These are phyloP conservation scores for Prunella vulgaris DNA, from an alignment of 257 asterid species.

Conservation along the genomic window DNA sequence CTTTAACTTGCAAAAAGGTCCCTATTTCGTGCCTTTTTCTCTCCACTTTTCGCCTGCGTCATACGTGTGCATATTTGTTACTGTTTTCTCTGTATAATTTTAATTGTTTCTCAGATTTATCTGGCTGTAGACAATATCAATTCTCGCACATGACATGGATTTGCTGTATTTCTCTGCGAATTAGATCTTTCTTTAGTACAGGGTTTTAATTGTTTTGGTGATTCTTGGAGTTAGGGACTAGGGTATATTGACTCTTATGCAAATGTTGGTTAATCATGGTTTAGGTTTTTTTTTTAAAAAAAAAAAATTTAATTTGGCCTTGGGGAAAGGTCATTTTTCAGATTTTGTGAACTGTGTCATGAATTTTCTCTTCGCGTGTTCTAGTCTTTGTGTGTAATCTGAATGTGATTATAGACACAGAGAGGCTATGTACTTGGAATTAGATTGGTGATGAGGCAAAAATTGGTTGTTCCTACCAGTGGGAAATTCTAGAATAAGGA, in stretches of 20 bases:
- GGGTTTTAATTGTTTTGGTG: constrained; percentile 9
- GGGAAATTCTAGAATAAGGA: not conserved
- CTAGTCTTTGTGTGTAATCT: not conserved
- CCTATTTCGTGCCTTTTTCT: not conserved
- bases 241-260: not conserved
- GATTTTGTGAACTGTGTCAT: not conserved
- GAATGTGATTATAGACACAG: not conserved
- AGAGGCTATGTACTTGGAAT: not conserved
- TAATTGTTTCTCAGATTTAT: not conserved
- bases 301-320: constrained; percentile 10
- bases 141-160: not conserved
- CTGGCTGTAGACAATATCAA: not conserved
- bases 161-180: constrained; percentile 1
- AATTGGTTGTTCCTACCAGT: not conserved
- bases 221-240: constrained; percentile 5
- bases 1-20: constrained; percentile 96
- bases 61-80: not conserved
- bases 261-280: not conserved
- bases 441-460: not conserved
- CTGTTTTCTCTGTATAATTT: not conserved
- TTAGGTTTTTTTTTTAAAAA: constrained; percentile 9
- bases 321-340: not conserved
- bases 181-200: constrained; percentile 15
- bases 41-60: not conserved
- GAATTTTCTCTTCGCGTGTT: not conserved